Conservation (phyloP, 805 yeast species). For the Saturnispora dispora region DNA sequence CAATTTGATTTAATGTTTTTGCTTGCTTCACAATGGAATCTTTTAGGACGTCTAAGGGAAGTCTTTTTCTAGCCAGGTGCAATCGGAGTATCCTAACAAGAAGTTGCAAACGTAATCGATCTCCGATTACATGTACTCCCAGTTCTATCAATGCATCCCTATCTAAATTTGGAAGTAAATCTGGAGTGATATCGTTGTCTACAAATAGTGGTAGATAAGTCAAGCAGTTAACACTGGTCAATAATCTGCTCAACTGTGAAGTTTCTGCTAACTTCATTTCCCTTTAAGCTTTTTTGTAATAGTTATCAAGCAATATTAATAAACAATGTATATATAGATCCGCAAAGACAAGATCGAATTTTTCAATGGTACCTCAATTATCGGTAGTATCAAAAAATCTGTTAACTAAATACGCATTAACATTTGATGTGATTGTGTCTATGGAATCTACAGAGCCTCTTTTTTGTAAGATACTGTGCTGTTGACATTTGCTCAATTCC, state of each 20-base stretch:
- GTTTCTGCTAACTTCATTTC: slow-evolving; percentile 6
- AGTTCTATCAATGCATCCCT: slow-evolving; percentile 56
- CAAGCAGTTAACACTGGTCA: slow-evolving; percentile 21
- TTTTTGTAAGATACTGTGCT: background rate
- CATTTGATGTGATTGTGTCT: background rate
- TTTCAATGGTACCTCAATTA: background rate
- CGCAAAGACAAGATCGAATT: background rate
- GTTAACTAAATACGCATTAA: background rate
- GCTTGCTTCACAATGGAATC: slow-evolving; percentile 15
- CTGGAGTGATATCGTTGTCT: slow-evolving; percentile 48
- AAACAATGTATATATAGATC: background rate
- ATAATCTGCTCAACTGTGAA: slow-evolving; percentile 1
- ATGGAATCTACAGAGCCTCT: background rate
- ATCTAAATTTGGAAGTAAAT: slow-evolving; percentile 53
- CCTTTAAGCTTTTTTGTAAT: background rate
- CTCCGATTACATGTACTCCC: slow-evolving; percentile 75
- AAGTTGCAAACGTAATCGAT: slow-evolving; percentile 59
- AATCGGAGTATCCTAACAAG: slow-evolving; percentile 42
- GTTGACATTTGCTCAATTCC: background rate
- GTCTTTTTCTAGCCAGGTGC: slow-evolving; percentile 19
- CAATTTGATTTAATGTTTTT: slow-evolving; percentile 13
- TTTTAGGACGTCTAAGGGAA: slow-evolving; percentile 17
- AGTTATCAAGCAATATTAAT: background rate
- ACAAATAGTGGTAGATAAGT: slow-evolving; percentile 21
- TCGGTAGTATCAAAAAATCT: background rate